A percentile compares a stretch with the other conserved stretches of the same genome.
phyloP scores from a whole-genome alignment of 1,284 basidiomycete species.

The Ustilago sp. region DNA sequence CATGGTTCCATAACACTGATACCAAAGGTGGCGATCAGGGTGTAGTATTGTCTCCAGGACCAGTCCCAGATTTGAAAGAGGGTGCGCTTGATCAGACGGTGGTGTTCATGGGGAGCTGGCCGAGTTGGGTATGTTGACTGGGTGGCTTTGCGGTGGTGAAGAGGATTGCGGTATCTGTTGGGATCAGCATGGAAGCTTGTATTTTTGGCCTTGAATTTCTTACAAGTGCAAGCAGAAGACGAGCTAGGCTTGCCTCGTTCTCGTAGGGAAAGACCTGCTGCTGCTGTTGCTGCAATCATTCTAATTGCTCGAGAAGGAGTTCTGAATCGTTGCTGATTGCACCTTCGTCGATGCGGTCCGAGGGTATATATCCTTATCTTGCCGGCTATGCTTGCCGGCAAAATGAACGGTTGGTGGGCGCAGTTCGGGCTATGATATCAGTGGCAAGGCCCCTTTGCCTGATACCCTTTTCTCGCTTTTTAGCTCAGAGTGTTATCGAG shows the following conservation, averaged over 20 bases:
- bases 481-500: too few relatives aligned
- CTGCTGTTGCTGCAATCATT: conserved; percentile 7
- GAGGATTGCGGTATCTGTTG: not conserved
- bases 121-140: not conserved
- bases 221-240: not conserved
- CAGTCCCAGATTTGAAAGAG: not conserved
- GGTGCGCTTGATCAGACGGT: not conserved
- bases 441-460: too few relatives aligned
- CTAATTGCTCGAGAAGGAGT: not conserved
- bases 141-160: conserved; percentile 1
- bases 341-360: too few relatives aligned
- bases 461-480: too few relatives aligned
- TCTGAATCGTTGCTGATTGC: not conserved
- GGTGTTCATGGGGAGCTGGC: not conserved
- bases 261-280: not conserved
- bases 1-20: conserved; percentile 28
- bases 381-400: too few relatives aligned
- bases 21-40: conserved; percentile 11
- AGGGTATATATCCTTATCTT: too few relatives aligned
- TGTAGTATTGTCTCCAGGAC: conserved; percentile 9
- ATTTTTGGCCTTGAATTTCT: not conserved
- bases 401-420: too few relatives aligned
- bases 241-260: not conserved
- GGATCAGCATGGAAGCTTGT: not conserved
- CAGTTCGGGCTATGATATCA: too few relatives aligned